phyloP scores from a whole-genome alignment of 352 stramenopile genomes.

The Bremia lactucae region DNA sequence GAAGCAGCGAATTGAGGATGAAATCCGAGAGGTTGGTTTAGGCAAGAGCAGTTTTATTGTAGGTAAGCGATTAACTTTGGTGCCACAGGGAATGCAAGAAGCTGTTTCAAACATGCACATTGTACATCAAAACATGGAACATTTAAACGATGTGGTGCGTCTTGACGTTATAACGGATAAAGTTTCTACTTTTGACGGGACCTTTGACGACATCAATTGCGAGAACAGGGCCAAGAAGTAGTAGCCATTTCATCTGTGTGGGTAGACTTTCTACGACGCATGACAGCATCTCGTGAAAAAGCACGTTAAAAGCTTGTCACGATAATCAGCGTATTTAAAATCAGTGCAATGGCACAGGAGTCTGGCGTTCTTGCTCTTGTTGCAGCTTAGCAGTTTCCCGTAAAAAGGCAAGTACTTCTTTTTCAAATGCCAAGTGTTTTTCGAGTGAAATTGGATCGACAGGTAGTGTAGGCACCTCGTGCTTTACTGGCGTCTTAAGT shows the following conservation, averaged over 20 bases:
- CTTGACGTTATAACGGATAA: not conserved
- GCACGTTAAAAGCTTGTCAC: constrained; percentile 14
- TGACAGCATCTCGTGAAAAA: constrained; percentile 34
- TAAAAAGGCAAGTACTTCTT: constrained; percentile 39
- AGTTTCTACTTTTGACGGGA: not conserved
- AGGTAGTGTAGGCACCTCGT: constrained; percentile 23
- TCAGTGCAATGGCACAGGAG: constrained; percentile 7
- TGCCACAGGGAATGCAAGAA: constrained; percentile 74
- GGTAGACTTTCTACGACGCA: constrained; percentile 56
- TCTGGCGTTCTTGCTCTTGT: constrained; percentile 14
- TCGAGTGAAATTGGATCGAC: constrained; percentile 35
- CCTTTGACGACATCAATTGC: not conserved
- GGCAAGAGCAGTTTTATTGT: too few relatives aligned
- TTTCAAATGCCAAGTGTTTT: constrained; percentile 47
- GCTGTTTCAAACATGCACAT: constrained; percentile 76
- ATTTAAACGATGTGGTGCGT: constrained; percentile 71
- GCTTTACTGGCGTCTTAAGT: constrained; percentile 5
- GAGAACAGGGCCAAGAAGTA: constrained; percentile 52
- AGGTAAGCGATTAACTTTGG: too few relatives aligned
- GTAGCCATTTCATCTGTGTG: constrained; percentile 61
- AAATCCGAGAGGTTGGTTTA: constrained; percentile 54
- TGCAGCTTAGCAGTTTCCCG: constrained; percentile 29
- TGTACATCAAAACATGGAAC: constrained; percentile 69
- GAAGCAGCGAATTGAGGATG: constrained; percentile 55
- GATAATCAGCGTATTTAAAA: constrained; percentile 9